These are phyloP conservation scores for Orbilia oligospora DNA, from an alignment of 2,329 filamentous ascomycete genomes.

Conservation along the genomic window DNA sequence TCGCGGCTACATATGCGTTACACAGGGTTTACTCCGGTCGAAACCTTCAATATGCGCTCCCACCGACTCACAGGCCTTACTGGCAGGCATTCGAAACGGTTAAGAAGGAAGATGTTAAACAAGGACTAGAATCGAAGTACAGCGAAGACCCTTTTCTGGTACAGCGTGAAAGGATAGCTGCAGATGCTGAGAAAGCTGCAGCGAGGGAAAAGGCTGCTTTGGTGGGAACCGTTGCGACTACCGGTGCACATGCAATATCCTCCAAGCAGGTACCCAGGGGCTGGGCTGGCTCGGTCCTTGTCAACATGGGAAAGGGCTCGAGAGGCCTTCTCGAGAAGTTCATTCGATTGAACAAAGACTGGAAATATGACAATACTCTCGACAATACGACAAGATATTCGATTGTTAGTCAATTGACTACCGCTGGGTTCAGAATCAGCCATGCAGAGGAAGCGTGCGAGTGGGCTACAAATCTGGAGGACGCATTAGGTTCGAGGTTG, in stretches of 20 bases:
- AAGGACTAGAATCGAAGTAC: constrained; percentile 90
- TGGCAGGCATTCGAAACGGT: constrained; percentile 92
- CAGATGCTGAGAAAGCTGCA: constrained; percentile 78
- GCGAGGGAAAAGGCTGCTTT: constrained; percentile 76
- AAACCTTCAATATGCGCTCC: constrained; percentile 94
- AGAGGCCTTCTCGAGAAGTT: constrained; percentile 83
- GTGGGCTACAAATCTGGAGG: constrained; percentile 90
- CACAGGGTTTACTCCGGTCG: constrained; percentile 95
- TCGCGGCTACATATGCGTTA: constrained; percentile 90
- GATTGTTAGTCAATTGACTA: constrained; percentile 80
- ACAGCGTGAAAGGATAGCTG: constrained; percentile 82
- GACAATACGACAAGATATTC: constrained; percentile 71
- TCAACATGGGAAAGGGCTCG: constrained; percentile 90
- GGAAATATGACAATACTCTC: constrained; percentile 86
- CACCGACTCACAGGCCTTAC: constrained; percentile 86
- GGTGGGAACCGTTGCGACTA: constrained; percentile 34
- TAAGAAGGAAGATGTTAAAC: constrained; percentile 83
- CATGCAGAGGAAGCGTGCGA: constrained; percentile 90
- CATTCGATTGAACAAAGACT: constrained; percentile 82
- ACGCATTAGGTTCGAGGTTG: constrained; percentile 74
- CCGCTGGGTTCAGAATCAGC: constrained; percentile 87
- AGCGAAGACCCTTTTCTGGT: constrained; percentile 93
- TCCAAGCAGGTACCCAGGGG: constrained; percentile 74
- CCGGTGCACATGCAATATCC: constrained; percentile 32
- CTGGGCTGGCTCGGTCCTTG: constrained; percentile 87